Conservation (phyloP, 1,139 yeast species). For the Williopsis jadinii region DNA sequence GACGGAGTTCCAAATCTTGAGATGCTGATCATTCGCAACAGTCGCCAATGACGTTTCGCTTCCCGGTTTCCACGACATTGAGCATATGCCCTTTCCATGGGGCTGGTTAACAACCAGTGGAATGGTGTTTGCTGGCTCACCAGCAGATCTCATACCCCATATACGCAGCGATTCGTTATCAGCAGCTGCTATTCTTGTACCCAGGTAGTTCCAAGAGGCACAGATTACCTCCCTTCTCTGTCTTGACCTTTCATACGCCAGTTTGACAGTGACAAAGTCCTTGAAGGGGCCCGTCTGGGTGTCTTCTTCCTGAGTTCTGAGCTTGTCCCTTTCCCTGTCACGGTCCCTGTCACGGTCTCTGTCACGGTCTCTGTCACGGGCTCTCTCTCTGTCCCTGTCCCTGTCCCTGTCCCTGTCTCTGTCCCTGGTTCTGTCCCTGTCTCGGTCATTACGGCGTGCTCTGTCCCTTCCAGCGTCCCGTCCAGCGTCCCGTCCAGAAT, state of each 20-base stretch:
- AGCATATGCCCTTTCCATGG: constrained; percentile 40
- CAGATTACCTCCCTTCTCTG: constrained; percentile 13
- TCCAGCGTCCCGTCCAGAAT: neutral
- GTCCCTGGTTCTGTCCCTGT: constrained; percentile 2
- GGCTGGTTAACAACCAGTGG: constrained; percentile 37
- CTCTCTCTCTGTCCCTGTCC: neutral
- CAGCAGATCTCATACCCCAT: constrained; percentile 28
- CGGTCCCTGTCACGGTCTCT: too few relatives aligned
- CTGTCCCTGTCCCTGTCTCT: constrained; percentile 3
- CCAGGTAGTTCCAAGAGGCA: constrained; percentile 33
- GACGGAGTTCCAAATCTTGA: constrained; percentile 52
- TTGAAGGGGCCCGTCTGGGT: too few relatives aligned
- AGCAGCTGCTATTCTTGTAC: constrained; percentile 38
- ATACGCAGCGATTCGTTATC: constrained; percentile 42
- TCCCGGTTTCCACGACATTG: constrained; percentile 55
- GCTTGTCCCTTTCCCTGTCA: too few relatives aligned
- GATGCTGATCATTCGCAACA: constrained; percentile 46
- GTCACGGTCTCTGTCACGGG: too few relatives aligned
- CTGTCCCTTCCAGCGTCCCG: neutral
- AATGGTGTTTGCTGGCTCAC: constrained; percentile 27
- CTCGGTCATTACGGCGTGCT: neutral
- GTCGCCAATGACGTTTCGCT: constrained; percentile 48
- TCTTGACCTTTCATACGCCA: neutral
- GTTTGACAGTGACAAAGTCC: neutral
- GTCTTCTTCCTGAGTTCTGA: too few relatives aligned